Conservation (phyloP, 257 asterid genomes). For the Prunella vulgaris region DNA sequence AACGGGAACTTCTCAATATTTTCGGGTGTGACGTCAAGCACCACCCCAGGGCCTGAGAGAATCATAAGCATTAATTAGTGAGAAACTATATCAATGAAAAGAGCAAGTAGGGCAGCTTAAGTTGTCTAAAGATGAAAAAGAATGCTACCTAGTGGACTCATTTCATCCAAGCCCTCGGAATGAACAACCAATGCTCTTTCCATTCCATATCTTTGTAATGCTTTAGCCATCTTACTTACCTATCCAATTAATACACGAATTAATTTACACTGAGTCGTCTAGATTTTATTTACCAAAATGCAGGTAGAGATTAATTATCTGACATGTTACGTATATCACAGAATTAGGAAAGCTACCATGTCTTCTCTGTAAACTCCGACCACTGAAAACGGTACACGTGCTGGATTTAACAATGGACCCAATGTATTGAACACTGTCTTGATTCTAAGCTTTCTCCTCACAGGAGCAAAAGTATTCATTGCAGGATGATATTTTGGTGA, state of each 20-base stretch:
- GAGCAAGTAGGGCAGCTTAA: neutral
- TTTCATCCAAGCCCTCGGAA: slow-evolving; percentile 78
- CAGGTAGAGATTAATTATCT: neutral
- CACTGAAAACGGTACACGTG: slow-evolving; percentile 66
- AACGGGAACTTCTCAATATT: slow-evolving; percentile 57
- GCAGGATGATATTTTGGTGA: slow-evolving; percentile 84
- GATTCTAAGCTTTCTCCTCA: slow-evolving; percentile 67
- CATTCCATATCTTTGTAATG: slow-evolving; percentile 75
- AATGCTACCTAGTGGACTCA: slow-evolving; percentile 82
- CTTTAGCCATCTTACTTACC: slow-evolving; percentile 78
- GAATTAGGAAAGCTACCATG: slow-evolving; percentile 29
- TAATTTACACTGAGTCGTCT: neutral
- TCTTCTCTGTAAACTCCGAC: slow-evolving; percentile 79
- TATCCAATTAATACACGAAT: slow-evolving; percentile 10
- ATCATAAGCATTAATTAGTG: neutral
- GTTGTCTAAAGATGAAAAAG: neutral
- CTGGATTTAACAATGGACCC: slow-evolving; percentile 88
- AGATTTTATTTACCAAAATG: neutral
- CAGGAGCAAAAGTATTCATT: slow-evolving; percentile 72
- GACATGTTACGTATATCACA: neutral
- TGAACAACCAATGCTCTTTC: slow-evolving; percentile 76
- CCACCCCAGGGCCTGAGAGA: slow-evolving; percentile 67
- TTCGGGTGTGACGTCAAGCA: slow-evolving; percentile 56
- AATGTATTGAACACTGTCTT: slow-evolving; percentile 76
- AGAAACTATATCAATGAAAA: neutral